Conservation (phyloP, 768 basidiomycete species). For the button mushroom (Agaricus bisporus) region DNA sequence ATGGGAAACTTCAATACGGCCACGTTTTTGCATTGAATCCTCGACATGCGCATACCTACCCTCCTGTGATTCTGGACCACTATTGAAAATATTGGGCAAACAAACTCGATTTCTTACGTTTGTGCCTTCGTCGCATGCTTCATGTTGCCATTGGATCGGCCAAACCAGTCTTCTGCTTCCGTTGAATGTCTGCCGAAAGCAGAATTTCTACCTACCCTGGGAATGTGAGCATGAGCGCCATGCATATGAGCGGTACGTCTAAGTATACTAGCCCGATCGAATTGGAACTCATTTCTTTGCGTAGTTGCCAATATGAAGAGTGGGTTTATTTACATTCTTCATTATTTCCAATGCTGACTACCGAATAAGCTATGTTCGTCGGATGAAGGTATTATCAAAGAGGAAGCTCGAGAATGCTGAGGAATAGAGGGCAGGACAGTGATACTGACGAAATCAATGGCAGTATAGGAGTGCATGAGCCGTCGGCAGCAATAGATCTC, state of each 20-base stretch:
- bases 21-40: too few relatives aligned
- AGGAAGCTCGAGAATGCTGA: conserved; percentile 46
- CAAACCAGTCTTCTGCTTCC: conserved; percentile 73
- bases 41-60: too few relatives aligned
- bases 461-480: background rate
- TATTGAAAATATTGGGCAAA: background rate
- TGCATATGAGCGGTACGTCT: conserved; percentile 74
- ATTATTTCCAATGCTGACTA: conserved; percentile 6
- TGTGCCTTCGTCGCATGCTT: background rate
- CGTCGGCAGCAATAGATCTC: background rate
- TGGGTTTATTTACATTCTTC: conserved; percentile 34
- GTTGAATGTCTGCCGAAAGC: conserved; percentile 78
- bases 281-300: background rate
- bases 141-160: background rate
- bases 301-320: conserved; percentile 94
- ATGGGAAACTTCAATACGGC: too few relatives aligned
- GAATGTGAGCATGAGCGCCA: conserved; percentile 88
- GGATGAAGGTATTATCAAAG: conserved; percentile 82
- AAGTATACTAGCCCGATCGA: background rate
- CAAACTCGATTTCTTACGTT: background rate
- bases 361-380: conserved; percentile 64
- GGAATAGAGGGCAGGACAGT: conserved; percentile 36
- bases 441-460: conserved; percentile 26
- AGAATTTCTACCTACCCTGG: conserved; percentile 82
- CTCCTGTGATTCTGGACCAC: background rate